phyloP scores from a whole-genome alignment of 495 filamentous ascomycete species.

The Cetradonia linearis region DNA sequence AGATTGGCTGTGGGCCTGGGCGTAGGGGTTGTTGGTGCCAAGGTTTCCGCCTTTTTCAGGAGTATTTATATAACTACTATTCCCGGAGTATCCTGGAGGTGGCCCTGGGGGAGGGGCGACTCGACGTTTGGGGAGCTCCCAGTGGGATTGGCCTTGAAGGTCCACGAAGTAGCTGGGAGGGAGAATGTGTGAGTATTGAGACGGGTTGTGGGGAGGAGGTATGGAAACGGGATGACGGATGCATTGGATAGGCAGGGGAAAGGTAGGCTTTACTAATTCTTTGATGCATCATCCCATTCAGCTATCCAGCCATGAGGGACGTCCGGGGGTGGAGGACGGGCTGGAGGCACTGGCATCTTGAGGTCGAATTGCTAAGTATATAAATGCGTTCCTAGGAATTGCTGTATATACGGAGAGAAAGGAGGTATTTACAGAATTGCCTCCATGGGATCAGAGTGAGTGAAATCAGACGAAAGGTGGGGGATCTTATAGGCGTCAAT shows the following conservation, averaged over 20 bases:
- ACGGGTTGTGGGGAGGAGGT: too few species aligned
- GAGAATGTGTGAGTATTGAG: too few species aligned
- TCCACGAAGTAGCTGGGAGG: constrained; percentile 82
- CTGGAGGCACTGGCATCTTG: constrained; percentile 54
- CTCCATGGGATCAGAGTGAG: neutral
- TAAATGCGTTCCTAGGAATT: too few species aligned
- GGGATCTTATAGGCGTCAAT: neutral
- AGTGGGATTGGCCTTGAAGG: too few species aligned
- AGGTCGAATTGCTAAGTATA: constrained; percentile 4
- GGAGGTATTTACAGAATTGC: constrained; percentile 6
- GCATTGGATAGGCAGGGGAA: too few species aligned
- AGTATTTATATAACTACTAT: constrained; percentile 28
- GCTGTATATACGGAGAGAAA: neutral
- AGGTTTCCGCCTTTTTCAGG: constrained; percentile 48
- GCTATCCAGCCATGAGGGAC: too few species aligned
- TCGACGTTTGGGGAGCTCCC: constrained; percentile 44
- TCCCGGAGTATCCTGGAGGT: constrained; percentile 55
- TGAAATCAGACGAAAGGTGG: constrained; percentile 3
- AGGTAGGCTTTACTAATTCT: too few species aligned
- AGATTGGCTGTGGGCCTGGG: constrained; percentile 20
- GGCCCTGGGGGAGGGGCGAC: constrained; percentile 40
- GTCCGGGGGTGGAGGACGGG: constrained; percentile 81
- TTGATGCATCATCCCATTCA: too few species aligned
- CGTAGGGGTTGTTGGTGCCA: constrained; percentile 52
- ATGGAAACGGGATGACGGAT: too few species aligned